Percentiles rank a stretch among this genome's conserved stretches.
phyloP scores from a whole-genome alignment of 2,329 filamentous ascomycete species.

The Microascus cirrosus region DNA sequence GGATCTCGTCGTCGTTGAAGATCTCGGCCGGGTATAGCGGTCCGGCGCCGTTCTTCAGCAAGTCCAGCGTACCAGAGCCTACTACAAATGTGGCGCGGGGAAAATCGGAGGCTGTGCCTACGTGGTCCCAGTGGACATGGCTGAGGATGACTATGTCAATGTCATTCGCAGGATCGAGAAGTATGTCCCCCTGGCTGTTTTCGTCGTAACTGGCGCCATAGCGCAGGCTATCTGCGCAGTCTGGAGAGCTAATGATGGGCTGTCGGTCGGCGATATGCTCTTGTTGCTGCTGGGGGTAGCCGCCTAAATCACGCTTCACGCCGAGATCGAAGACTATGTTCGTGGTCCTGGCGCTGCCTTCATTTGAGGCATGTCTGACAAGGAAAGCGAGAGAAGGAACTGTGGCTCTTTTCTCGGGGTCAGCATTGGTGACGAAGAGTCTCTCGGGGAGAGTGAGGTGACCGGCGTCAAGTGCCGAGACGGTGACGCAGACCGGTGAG shows the following conservation, averaged over 20 bases:
- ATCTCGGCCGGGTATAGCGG: not conserved
- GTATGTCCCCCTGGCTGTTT: no score
- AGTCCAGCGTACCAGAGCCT: not conserved
- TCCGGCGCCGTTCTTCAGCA: not conserved
- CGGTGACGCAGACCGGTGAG: not conserved
- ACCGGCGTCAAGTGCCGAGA: not conserved
- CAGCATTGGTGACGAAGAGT: not conserved
- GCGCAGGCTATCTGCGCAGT: not conserved
- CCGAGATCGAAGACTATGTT: not conserved
- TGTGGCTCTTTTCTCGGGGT: not conserved
- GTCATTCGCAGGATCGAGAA: not conserved
- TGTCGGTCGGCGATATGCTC: not conserved
- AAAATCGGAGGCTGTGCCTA: not conserved
- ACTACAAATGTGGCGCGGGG: not conserved
- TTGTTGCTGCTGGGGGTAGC: not conserved
- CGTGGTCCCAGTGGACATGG: not conserved
- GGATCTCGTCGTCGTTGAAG: not conserved
- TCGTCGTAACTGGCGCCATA: no score
- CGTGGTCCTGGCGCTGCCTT: not conserved
- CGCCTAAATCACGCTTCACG: not conserved
- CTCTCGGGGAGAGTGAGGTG: not conserved
- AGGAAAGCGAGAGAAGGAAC: not conserved
- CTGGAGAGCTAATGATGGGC: not conserved
- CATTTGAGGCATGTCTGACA: not conserved
- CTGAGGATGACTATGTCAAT: not conserved